Base-by-base conservation (phyloP, 148 eudicot species). In the Vaccinium macrocarpon region DNA sequence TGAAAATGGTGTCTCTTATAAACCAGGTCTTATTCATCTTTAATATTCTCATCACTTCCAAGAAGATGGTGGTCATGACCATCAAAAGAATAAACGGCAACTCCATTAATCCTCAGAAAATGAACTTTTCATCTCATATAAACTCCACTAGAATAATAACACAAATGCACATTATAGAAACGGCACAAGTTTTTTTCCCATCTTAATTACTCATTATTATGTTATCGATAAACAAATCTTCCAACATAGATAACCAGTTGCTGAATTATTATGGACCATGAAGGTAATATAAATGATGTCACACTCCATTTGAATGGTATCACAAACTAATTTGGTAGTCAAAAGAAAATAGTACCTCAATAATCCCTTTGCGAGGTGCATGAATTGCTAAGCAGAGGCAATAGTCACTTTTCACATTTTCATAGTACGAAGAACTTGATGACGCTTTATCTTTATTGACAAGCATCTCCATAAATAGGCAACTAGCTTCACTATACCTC, bases 401-500 rank as follows among this genome's bases (percentile, higher is more conserved):
- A 88, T 95, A 97, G 86, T 95, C 97, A 83, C 93, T 92, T 87
- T 97, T 94, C 86, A 84, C 87, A 27, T 82, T 75, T 82, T 90
- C 92, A 76, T 80, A 82, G 83, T 81, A 76, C 71, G 83, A 32
- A 49, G 98, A 88, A 79, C 87, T 88, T 42, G 94, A 88, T 1
- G 89, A 77, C 25, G 85, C 81, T 27, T 90, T 78, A 76, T 95
- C 90, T 90, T 88, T 95, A 50, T 88, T 87, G 57, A 88, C 94
- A 16, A 93, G 93, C 95, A 95, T 93, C 91, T 97, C 99, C 91
- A 93, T 90, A 77, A 97, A 97, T 71, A 97, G 89, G 86, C 99
- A 97, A 86, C 84, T 89, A 71, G 99, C 98, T 83, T 97, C 97
- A 59, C 99, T 96, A 85, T 97, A 97, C 71, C 99, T 98, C 99